Evolutionary conservation across 352 stramenopile species (phyloP).

Genomic region (Globisporangium ultimum): DNA sequence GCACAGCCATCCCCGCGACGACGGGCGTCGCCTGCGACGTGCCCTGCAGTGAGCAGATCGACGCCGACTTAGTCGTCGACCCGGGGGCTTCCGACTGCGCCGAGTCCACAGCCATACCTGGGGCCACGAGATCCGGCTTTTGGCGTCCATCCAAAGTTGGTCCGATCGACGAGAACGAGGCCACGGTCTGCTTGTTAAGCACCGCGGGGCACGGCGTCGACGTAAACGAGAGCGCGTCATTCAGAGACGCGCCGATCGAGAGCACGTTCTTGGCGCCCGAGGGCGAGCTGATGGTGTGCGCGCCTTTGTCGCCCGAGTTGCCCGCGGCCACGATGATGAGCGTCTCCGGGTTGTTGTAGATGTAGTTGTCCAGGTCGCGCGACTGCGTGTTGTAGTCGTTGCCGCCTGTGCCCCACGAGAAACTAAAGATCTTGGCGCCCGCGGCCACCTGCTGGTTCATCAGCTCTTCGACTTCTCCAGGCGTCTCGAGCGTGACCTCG

Average conservation of each 20-base stretch:
- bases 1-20: constrained; percentile 62
- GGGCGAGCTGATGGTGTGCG: constrained; percentile 71
- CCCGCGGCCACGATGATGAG: constrained; percentile 88
- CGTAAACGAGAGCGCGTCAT: constrained; percentile 44
- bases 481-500: constrained; percentile 52
- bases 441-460: constrained; percentile 70
- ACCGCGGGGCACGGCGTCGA: constrained; percentile 42
- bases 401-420: constrained; percentile 75
- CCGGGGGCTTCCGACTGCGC: constrained; percentile 59
- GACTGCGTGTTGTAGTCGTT: constrained; percentile 78
- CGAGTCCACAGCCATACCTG: constrained; percentile 79
- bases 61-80: constrained; percentile 44
- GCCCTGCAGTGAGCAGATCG: constrained; percentile 72
- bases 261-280: constrained; percentile 85
- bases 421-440: constrained; percentile 81
- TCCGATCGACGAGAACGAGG: constrained; percentile 79
- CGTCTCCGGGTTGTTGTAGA: constrained; percentile 83
- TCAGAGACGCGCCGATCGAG: constrained; percentile 79
- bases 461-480: constrained; percentile 52
- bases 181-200: constrained; percentile 73
- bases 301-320: constrained; percentile 73
- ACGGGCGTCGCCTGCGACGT: constrained; percentile 78
- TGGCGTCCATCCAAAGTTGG: constrained; percentile 79
- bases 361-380: constrained; percentile 74
- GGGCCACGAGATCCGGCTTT: constrained; percentile 87